Evolutionary conservation across 108 stramenopile species (phyloP).

Genomic region (Cyclotella distinguenda): DNA sequence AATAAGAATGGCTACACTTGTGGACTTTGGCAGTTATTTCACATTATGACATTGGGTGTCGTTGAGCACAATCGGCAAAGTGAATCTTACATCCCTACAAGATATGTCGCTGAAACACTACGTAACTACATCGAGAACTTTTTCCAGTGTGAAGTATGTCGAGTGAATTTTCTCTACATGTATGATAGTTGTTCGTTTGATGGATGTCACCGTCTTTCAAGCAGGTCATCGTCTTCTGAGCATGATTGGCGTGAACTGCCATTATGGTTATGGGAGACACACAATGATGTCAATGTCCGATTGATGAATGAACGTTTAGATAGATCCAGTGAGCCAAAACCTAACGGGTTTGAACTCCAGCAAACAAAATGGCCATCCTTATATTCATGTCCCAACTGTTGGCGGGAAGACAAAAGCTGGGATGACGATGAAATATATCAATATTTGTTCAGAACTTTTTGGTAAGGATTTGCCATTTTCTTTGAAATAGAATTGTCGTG

Average conservation of each 20-base stretch:
- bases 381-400: conserved; percentile 39
- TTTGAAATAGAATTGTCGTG: no score
- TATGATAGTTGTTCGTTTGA: conserved; percentile 72
- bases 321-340: conserved; percentile 6
- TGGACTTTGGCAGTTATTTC: conserved; percentile 86
- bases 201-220: conserved; percentile 68
- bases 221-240: conserved; percentile 34
- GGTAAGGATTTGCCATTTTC: conserved; percentile 12
- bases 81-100: conserved; percentile 21
- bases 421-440: conserved; percentile 40
- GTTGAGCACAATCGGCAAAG: conserved; percentile 69
- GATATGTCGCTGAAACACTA: conserved; percentile 31
- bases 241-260: conserved; percentile 69
- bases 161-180: conserved; percentile 63
- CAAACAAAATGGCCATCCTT: conserved; percentile 43
- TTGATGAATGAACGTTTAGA: conserved; percentile 57
- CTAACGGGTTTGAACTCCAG: conserved; percentile 33
- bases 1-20: conserved; percentile 75
- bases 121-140: conserved; percentile 63
- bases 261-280: conserved; percentile 75
- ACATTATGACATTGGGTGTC: conserved; percentile 73
- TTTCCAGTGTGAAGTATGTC: conserved; percentile 84
- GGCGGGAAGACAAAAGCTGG: conserved; percentile 47
- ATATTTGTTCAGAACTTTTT: conserved; percentile 18
- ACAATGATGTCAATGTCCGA: conserved; percentile 81